A percentile compares a stretch with the other conserved stretches of the same genome.
Conservation (phyloP, 352 stramenopile species). For the Phytopythium sindhum region DNA sequence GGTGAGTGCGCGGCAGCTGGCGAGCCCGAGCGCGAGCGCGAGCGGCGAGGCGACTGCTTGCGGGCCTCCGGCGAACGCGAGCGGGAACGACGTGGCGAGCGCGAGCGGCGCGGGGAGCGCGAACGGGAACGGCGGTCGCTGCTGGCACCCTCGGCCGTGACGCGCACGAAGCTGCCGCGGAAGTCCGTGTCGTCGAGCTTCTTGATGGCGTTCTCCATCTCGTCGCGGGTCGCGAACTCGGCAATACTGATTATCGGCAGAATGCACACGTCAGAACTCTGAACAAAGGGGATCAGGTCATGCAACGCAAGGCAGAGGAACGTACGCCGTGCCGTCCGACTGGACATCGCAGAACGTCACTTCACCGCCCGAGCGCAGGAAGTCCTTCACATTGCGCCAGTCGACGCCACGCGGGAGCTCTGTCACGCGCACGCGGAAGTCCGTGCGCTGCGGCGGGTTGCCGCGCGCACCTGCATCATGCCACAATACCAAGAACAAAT, state of each 20-base stretch:
- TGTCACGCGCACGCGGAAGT: conserved; percentile 74
- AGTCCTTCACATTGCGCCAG: conserved; percentile 88
- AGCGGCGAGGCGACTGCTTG: conserved; percentile 58
- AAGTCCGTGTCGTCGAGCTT: conserved; percentile 90
- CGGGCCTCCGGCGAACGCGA: conserved; percentile 62
- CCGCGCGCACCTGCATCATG: conserved; percentile 20
- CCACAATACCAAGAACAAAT: neutral
- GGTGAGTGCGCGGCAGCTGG: conserved; percentile 47
- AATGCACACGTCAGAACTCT: neutral
- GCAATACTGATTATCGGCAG: conserved; percentile 38
- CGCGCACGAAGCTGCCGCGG: conserved; percentile 77
- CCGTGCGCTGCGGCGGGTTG: conserved; percentile 70
- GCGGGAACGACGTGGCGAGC: conserved; percentile 63
- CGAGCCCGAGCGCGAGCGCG: conserved; percentile 58
- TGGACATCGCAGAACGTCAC: conserved; percentile 87
- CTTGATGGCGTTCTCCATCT: conserved; percentile 81
- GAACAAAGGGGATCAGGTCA: neutral
- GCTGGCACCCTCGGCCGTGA: conserved; percentile 44
- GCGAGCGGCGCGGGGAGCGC: conserved; percentile 51
- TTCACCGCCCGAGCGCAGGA: conserved; percentile 76
- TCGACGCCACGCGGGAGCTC: conserved; percentile 74
- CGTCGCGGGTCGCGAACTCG: conserved; percentile 77
- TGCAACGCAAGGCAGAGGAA: conserved; percentile 10
- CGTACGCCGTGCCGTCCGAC: conserved; percentile 78
- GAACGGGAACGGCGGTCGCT: conserved; percentile 45